These are phyloP conservation scores for Botrytis deweyae DNA, from an alignment of 2,329 filamentous ascomycete species.

Conservation along the genomic window DNA sequence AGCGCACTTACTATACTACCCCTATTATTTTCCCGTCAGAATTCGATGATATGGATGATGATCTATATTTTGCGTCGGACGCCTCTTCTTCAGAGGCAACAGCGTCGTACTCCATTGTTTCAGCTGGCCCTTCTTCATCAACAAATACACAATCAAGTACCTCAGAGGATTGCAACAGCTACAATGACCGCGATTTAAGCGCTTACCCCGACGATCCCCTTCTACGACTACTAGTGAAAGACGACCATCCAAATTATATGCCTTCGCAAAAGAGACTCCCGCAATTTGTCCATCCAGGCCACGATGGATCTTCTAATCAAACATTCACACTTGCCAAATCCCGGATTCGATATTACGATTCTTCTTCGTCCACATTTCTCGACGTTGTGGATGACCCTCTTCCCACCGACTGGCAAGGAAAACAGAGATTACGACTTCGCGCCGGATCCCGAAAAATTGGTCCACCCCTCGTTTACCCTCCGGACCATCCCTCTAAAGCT, in stretches of 20 bases:
- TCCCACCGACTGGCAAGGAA: conserved; percentile 39
- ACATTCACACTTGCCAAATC: conserved; percentile 54
- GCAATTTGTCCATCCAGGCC: conserved; percentile 50
- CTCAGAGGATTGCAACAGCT: background rate
- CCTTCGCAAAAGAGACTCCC: conserved; percentile 42
- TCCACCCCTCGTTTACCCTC: conserved; percentile 31
- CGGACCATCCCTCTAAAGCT: conserved; percentile 3
- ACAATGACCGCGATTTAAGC: conserved; percentile 19
- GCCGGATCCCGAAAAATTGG: conserved; percentile 47
- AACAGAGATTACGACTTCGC: conserved; percentile 49
- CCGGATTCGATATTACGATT: conserved; percentile 55
- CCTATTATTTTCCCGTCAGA: conserved; percentile 46
- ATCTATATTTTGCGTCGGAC: conserved; percentile 11
- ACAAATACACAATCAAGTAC: background rate
- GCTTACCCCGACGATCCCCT: conserved; percentile 34
- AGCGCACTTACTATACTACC: conserved; percentile 65
- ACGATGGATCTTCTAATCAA: conserved; percentile 44
- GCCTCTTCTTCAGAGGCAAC: conserved; percentile 14
- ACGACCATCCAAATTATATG: conserved; percentile 43
- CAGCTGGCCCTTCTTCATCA: background rate
- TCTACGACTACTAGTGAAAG: conserved; percentile 28
- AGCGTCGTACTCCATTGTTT: background rate
- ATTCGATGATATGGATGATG: conserved; percentile 21
- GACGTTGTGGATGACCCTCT: conserved; percentile 57
- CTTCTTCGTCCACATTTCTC: conserved; percentile 53